A percentile compares a stretch with the other conserved stretches of the same genome.
phyloP scores from a whole-genome alignment of 148 eudicot genomes.

The Rhododendron williamsianum region DNA sequence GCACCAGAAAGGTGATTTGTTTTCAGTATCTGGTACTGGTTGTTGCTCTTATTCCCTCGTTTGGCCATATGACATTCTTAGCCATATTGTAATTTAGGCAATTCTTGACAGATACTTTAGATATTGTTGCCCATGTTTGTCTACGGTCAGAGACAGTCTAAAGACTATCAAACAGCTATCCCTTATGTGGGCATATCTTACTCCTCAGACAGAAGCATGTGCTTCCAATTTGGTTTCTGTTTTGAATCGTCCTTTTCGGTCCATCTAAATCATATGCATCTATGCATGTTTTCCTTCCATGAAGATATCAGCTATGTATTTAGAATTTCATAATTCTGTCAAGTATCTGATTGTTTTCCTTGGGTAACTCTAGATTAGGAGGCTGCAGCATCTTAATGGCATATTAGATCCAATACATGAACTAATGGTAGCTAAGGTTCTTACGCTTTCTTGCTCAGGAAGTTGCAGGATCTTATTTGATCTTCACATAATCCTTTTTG shows the following conservation, averaged over 20 bases:
- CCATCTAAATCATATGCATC: neutral
- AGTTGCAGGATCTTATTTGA: neutral
- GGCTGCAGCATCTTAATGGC: neutral
- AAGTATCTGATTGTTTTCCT: neutral
- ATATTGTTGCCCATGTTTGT: conserved; percentile 3
- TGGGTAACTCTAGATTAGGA: neutral
- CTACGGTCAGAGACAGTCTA: neutral
- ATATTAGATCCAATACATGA: neutral
- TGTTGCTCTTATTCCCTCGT: conserved; percentile 6
- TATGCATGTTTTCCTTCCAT: neutral
- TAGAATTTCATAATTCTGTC: neutral
- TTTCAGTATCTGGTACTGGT: neutral
- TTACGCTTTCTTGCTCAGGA: neutral
- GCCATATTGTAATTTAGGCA: neutral
- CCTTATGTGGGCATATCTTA: neutral
- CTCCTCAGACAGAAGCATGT: neutral
- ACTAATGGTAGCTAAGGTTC: conserved; percentile 1
- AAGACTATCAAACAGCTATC: neutral
- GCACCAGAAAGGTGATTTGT: conserved; percentile 49
- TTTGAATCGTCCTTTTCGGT: neutral
- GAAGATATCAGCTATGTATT: neutral
- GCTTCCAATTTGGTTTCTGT: neutral
- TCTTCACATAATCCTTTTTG: neutral
- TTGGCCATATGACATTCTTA: neutral
- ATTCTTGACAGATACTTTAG: neutral